phyloP scores from a whole-genome alignment of 352 stramenopile species.

The Phytophthora quininea region DNA sequence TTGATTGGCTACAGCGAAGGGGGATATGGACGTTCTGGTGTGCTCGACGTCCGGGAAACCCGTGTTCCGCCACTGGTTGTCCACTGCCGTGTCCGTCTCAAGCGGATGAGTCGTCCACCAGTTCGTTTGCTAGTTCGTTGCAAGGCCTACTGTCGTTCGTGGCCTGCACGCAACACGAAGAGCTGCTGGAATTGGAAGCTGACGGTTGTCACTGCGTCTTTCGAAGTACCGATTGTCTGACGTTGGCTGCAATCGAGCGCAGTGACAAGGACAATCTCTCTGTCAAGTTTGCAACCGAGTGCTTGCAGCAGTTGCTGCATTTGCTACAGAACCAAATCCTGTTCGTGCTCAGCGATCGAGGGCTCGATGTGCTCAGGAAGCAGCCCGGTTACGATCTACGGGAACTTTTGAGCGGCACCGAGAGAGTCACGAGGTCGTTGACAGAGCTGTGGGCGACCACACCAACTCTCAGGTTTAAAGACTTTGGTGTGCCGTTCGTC shows the following conservation, averaged over 20 bases:
- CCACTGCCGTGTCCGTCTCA: conserved; percentile 7
- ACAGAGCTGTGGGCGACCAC: conserved; percentile 47
- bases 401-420: conserved; percentile 69
- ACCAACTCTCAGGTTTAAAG: conserved; percentile 43
- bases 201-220: conserved; percentile 52
- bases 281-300: conserved; percentile 31
- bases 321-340: conserved; percentile 66
- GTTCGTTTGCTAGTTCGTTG: conserved; percentile 66
- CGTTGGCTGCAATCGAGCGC: conserved; percentile 58
- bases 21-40: conserved; percentile 59
- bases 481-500: conserved; percentile 59
- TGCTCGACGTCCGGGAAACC: conserved; percentile 69
- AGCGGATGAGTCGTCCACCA: conserved; percentile 33
- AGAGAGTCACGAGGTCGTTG: conserved; percentile 53
- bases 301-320: conserved; percentile 50
- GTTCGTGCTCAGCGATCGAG: conserved; percentile 62
- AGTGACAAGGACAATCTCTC: conserved; percentile 4
- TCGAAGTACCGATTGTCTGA: conserved; percentile 50
- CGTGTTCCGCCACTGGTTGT: conserved; percentile 53
- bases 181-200: conserved; percentile 58
- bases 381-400: conserved; percentile 75
- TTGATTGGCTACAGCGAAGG: not conserved
- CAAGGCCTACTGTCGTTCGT: conserved; percentile 75
- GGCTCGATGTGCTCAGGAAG: conserved; percentile 61
- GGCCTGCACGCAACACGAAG: conserved; percentile 55